A percentile compares a stretch with the other conserved stretches of the same genome.
phyloP scores from a whole-genome alignment of 164 flowering plant genomes.

The Nymphaea thermarum region DNA sequence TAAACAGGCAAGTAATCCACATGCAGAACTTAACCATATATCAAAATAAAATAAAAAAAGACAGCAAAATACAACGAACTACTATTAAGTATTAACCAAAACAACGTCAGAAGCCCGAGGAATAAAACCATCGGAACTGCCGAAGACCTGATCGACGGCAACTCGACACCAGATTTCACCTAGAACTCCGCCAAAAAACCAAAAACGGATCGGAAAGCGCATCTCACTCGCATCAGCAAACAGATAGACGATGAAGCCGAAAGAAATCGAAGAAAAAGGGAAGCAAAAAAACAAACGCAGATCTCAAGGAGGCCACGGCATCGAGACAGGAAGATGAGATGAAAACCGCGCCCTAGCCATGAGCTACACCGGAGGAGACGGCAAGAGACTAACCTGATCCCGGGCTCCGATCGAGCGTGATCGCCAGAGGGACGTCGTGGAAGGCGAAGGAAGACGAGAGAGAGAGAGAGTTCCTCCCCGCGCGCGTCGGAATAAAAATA shows the following conservation, averaged over 20 bases:
- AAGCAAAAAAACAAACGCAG: not conserved
- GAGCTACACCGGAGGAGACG: no score
- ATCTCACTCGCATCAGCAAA: not conserved
- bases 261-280: not conserved
- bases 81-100: not conserved
- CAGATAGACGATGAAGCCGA: not conserved
- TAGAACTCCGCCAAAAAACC: not conserved
- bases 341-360: not conserved
- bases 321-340: not conserved
- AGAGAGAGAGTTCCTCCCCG: not conserved
- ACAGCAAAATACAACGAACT: not conserved
- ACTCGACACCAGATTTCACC: not conserved
- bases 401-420: not conserved
- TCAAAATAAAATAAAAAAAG: not conserved
- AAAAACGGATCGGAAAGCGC: not conserved
- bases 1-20: not conserved
- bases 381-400: not conserved
- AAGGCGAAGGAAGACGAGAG: not conserved
- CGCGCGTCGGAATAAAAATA: not conserved
- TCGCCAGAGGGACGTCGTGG: not conserved
- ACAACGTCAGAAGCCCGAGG: not conserved
- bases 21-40: not conserved
- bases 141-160: not conserved
- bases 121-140: not conserved
- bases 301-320: not conserved